Evolutionary conservation across 2,329 filamentous ascomycete genomes (phyloP).

Genomic region (Hymenoscyphus albidus): DNA sequence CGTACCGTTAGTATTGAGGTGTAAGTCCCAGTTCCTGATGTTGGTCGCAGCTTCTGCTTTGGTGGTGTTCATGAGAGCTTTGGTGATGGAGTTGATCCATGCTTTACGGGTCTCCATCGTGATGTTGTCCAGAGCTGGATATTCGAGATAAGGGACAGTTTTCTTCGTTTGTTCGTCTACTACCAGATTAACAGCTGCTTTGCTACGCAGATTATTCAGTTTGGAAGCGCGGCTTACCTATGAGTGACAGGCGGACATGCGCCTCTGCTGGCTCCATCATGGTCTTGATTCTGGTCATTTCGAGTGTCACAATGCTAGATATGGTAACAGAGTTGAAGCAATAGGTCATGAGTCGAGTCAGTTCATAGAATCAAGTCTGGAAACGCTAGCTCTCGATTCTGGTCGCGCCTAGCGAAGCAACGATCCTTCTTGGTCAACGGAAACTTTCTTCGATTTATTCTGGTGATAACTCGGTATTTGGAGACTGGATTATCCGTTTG

Average conservation of each 20-base stretch:
- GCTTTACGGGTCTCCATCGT: neutral
- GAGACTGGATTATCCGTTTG: too few species aligned
- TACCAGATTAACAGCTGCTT: neutral
- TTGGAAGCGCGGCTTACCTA: neutral
- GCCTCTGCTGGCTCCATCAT: neutral
- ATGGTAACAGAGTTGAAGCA: too few species aligned
- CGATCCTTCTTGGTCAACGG: too few species aligned
- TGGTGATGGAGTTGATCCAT: neutral
- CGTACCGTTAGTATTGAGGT: slow-evolving; percentile 17
- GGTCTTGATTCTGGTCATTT: neutral
- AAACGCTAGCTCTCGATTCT: too few species aligned
- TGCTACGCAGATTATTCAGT: neutral
- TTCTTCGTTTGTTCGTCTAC: neutral
- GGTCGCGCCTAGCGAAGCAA: too few species aligned
- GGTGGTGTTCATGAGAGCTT: neutral
- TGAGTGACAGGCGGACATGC: neutral
- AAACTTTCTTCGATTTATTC: too few species aligned
- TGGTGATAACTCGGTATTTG: too few species aligned
- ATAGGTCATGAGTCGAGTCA: too few species aligned
- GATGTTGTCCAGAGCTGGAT: neutral
- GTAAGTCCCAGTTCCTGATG: slow-evolving; percentile 20
- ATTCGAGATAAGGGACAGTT: neutral
- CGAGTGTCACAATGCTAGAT: neutral
- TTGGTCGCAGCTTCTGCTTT: neutral
- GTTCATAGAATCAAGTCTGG: too few species aligned